A percentile compares a stretch with the other conserved stretches of the same genome.
Evolutionary conservation across 129 eudicot species (phyloP).

Genomic region (Arctium lappa): DNA sequence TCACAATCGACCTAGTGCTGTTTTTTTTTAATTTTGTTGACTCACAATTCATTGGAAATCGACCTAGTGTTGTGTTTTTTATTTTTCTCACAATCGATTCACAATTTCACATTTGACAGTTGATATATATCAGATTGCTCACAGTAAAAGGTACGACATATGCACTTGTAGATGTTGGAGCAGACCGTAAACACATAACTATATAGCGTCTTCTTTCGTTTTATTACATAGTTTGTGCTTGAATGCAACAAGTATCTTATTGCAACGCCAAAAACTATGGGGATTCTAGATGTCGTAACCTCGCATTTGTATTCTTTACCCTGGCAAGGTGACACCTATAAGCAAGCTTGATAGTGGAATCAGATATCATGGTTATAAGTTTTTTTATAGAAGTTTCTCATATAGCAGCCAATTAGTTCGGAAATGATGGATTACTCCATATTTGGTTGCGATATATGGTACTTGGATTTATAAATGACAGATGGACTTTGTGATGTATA

Average conservation of each 20-base stretch:
- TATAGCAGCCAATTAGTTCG: neutral
- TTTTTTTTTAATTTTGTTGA: too few species aligned
- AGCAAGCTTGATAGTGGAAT: too few species aligned
- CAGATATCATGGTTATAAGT: neutral
- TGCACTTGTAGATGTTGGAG: neutral
- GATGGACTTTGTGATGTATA: neutral
- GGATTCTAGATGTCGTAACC: neutral
- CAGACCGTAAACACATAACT: neutral
- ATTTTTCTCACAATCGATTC: too few species aligned
- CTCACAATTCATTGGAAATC: too few species aligned
- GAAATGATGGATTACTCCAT: neutral
- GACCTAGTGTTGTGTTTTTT: too few species aligned
- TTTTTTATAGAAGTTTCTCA: too few species aligned
- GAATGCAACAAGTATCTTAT: too few species aligned
- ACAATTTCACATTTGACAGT: too few species aligned
- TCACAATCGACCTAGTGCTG: too few species aligned
- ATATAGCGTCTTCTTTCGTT: neutral
- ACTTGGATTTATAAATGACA: neutral
- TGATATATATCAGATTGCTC: too few species aligned
- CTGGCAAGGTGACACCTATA: too few species aligned
- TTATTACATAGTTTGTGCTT: neutral
- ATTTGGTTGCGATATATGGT: slow-evolving; percentile 3
- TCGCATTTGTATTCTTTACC: neutral
- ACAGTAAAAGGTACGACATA: neutral
- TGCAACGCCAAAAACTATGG: neutral